A percentile compares a stretch with the other conserved stretches of the same genome.
phyloP scores from a whole-genome alignment of 129 eudicot genomes.

The Escallonia herrerae region DNA sequence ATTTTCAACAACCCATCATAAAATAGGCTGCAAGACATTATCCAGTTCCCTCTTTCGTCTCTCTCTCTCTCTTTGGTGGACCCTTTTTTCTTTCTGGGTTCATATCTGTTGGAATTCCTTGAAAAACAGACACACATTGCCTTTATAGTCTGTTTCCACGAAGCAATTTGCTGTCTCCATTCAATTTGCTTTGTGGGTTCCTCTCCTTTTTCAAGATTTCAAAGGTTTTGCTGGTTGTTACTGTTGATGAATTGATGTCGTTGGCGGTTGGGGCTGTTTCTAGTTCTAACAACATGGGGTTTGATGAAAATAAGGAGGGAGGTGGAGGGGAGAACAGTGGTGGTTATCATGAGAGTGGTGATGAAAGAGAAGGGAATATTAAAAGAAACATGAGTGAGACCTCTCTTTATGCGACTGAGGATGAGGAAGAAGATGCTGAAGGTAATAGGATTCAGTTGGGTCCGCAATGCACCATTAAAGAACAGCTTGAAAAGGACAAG shows the following conservation, averaged over 20 bases:
- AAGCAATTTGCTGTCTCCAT: neutral
- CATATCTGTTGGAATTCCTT: neutral
- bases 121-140: neutral
- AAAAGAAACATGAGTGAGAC: conserved; percentile 35
- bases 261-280: conserved; percentile 31
- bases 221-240: conserved; percentile 18
- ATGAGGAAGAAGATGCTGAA: conserved; percentile 41
- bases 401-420: conserved; percentile 41
- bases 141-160: neutral
- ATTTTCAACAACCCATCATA: conserved; percentile 1
- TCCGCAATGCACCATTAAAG: conserved; percentile 58
- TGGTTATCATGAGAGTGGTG: conserved; percentile 29
- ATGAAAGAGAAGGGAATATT: conserved; percentile 36
- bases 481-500: conserved; percentile 65
- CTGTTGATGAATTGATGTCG: conserved; percentile 20
- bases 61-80: neutral
- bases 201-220: neutral
- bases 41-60: conserved; percentile 12
- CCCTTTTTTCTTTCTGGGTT: neutral
- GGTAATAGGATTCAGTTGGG: conserved; percentile 27
- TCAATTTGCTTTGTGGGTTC: conserved; percentile 4
- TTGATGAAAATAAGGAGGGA: conserved; percentile 31
- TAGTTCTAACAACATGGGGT: conserved; percentile 46
- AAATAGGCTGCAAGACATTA: conserved; percentile 8
- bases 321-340: conserved; percentile 43